Conservation (phyloP, 495 filamentous ascomycete species). For the Penicillium silybi region DNA sequence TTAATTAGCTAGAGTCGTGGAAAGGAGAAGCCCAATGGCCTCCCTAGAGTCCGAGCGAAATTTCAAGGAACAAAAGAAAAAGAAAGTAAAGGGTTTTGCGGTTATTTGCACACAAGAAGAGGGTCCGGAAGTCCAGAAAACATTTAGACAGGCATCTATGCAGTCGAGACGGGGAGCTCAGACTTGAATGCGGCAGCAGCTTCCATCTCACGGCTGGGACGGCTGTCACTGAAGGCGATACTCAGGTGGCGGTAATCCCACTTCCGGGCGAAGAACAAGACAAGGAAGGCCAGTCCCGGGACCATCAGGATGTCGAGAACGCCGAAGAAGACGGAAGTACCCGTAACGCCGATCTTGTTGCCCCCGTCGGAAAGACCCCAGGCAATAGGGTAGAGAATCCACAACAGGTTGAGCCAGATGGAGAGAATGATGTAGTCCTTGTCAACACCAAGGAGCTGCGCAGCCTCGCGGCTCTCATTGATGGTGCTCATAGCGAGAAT, state of each 20-base stretch:
- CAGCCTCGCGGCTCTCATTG: conserved; percentile 49
- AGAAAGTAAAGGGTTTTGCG: too few species aligned
- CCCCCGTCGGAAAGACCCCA: conserved; percentile 67
- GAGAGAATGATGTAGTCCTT: conserved; percentile 50
- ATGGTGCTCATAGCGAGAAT: conserved; percentile 56
- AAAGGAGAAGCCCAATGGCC: too few species aligned
- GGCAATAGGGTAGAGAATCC: conserved; percentile 64
- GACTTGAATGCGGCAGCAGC: background rate
- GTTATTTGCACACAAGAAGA: too few species aligned
- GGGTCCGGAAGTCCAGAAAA: too few species aligned
- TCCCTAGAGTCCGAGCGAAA: too few species aligned
- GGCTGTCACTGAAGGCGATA: conserved; percentile 19
- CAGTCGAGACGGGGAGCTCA: background rate
- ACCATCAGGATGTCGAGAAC: conserved; percentile 60
- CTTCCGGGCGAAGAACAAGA: conserved; percentile 47
- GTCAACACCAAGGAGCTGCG: conserved; percentile 48
- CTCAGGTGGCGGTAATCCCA: conserved; percentile 19
- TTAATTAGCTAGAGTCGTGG: too few species aligned
- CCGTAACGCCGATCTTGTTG: conserved; percentile 60
- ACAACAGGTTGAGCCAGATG: conserved; percentile 46
- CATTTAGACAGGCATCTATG: too few species aligned
- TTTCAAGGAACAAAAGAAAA: too few species aligned
- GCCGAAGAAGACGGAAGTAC: conserved; percentile 66
- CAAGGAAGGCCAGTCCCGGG: conserved; percentile 52
- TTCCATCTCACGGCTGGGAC: conserved; percentile 4